phyloP scores from a whole-genome alignment of 306 rosid species.

The Acacia acuminata region DNA sequence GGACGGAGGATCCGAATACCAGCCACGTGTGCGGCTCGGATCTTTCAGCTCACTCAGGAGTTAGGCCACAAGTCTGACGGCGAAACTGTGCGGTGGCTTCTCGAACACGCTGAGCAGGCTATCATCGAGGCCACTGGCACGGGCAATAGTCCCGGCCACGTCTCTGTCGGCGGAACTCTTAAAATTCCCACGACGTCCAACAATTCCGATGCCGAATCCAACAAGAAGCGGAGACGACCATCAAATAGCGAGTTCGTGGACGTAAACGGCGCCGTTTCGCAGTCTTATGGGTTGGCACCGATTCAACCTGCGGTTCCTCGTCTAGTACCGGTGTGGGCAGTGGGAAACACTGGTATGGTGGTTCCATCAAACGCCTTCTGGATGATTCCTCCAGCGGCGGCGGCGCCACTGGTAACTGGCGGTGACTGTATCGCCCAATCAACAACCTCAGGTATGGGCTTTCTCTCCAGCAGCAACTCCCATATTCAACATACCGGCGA shows the following conservation, averaged over 20 bases:
- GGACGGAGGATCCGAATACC: slow-evolving; percentile 45
- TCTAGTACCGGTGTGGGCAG: slow-evolving; percentile 57
- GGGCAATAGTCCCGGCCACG: slow-evolving; percentile 40
- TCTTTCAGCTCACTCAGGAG: slow-evolving; percentile 44
- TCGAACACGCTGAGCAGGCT: slow-evolving; percentile 32
- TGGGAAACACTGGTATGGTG: slow-evolving; percentile 49
- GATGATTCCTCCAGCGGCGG: slow-evolving; percentile 53
- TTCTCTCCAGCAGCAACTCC: slow-evolving; percentile 50
- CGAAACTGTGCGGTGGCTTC: slow-evolving; percentile 38
- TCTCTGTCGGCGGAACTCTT: slow-evolving; percentile 26
- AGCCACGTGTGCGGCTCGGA: slow-evolving; percentile 37
- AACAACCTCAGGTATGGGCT: slow-evolving; percentile 60
- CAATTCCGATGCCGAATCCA: neutral
- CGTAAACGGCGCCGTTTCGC: slow-evolving; percentile 41
- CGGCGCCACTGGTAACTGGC: neutral
- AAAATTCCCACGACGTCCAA: slow-evolving; percentile 30
- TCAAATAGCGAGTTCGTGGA: slow-evolving; percentile 57
- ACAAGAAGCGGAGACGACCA: slow-evolving; percentile 57
- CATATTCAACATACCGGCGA: slow-evolving; percentile 46
- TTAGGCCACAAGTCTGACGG: slow-evolving; percentile 42
- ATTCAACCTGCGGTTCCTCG: slow-evolving; percentile 49
- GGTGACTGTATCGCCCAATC: slow-evolving; percentile 2
- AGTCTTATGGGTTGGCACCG: slow-evolving; percentile 54
- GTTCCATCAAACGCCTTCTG: slow-evolving; percentile 67
- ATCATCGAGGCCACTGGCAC: slow-evolving; percentile 40